A percentile compares a stretch with the other conserved stretches of the same genome.
Evolutionary conservation across 257 asterid genomes (phyloP).

Genomic region (Haberlea rhodopensis): DNA sequence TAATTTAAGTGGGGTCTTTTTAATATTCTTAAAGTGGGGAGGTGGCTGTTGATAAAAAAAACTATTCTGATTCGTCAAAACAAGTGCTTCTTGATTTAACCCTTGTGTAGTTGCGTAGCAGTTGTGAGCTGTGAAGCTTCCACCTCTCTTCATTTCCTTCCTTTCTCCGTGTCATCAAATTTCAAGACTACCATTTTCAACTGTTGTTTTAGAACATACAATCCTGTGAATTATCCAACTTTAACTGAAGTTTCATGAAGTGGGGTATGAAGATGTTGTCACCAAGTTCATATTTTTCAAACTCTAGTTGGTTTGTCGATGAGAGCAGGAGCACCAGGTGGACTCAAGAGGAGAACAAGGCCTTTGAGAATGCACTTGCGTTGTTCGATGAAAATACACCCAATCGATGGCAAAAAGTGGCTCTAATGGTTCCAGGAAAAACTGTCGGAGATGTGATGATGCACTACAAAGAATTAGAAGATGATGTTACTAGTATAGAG

Average conservation of each 20-base stretch:
- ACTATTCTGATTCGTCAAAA: conserved; percentile 65
- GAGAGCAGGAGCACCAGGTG: conserved; percentile 54
- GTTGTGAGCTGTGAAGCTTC: conserved; percentile 29
- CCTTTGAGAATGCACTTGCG: conserved; percentile 89
- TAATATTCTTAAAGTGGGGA: conserved; percentile 64
- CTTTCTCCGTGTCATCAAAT: conserved; percentile 27
- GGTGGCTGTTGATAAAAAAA: conserved; percentile 50
- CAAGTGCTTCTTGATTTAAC: conserved; percentile 49
- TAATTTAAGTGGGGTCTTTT: conserved; percentile 51
- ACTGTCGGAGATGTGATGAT: conserved; percentile 68
- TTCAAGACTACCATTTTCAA: neutral
- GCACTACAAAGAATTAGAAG: conserved; percentile 78
- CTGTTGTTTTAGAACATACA: conserved; percentile 6
- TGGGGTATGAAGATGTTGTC: conserved; percentile 82
- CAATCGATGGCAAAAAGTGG: conserved; percentile 85
- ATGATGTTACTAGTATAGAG: conserved; percentile 83
- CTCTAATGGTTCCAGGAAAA: conserved; percentile 90
- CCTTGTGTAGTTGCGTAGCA: conserved; percentile 34
- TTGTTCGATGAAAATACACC: conserved; percentile 77
- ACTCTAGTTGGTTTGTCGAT: conserved; percentile 55
- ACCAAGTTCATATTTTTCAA: conserved; percentile 54
- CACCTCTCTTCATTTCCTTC: conserved; percentile 39
- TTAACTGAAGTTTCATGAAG: conserved; percentile 34
- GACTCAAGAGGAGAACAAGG: conserved; percentile 86
- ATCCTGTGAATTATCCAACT: neutral